phyloP scores from a whole-genome alignment of 2,329 filamentous ascomycete species.

The Colletotrichum paranaense region DNA sequence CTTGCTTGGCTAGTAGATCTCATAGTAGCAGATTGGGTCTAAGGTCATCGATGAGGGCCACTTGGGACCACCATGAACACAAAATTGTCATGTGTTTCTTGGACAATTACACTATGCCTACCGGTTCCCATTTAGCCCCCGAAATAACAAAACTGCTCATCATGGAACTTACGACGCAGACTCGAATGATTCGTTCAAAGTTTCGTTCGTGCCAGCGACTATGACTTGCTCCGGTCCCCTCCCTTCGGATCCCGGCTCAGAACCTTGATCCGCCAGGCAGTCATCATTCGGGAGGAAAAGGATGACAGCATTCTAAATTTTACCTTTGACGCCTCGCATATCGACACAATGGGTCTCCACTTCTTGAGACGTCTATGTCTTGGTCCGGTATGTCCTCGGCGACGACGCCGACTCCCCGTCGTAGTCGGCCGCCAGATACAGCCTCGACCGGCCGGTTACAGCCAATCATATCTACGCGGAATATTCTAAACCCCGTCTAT shows the following conservation, averaged over 20 bases:
- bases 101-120: background rate
- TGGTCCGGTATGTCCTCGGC: background rate
- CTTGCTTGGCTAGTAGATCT: background rate
- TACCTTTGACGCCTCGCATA: background rate
- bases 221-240: background rate
- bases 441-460: background rate
- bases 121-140: background rate
- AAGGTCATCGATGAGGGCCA: too few relatives aligned
- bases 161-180: background rate
- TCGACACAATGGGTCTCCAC: background rate
- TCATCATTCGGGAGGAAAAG: background rate
- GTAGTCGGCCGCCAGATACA: background rate
- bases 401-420: background rate
- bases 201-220: background rate
- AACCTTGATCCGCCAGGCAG: background rate
- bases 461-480: background rate
- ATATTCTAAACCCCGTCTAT: background rate
- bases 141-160: background rate
- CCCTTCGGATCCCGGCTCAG: background rate
- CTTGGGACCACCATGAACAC: background rate
- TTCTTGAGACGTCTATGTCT: background rate
- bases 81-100: background rate
- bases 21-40: background rate
- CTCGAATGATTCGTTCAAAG: too few relatives aligned
- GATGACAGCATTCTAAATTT: background rate